Percentiles rank a stretch among this genome's conserved stretches.
Evolutionary conservation across 345 rosid genomes (phyloP).

Genomic region (Camelina laxa): DNA sequence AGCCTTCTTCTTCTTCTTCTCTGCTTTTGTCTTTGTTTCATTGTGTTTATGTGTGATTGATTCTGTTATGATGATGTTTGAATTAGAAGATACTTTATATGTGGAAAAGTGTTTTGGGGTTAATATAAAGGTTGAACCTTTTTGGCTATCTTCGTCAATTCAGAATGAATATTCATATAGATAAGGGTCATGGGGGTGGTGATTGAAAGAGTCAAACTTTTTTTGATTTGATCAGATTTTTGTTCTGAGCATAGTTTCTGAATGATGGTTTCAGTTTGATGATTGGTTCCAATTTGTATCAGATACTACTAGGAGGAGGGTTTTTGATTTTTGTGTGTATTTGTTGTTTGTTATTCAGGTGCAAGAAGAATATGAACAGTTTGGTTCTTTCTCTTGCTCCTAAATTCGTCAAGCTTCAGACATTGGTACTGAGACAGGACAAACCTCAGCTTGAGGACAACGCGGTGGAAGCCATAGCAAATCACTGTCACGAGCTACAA

Average conservation of each 20-base stretch:
- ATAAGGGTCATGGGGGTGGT: constrained; percentile 11
- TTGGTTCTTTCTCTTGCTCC: constrained; percentile 86
- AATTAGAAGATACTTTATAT: not conserved
- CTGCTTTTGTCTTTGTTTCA: not conserved
- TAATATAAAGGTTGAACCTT: constrained; percentile 8
- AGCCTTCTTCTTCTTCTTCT: constrained; percentile 15
- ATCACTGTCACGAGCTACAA: constrained; percentile 73
- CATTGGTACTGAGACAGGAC: constrained; percentile 80
- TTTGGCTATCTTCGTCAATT: not conserved
- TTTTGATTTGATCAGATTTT: not conserved
- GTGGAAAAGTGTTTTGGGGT: not conserved
- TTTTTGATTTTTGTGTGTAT: not conserved
- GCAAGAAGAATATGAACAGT: constrained; percentile 78
- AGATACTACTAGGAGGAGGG: not conserved
- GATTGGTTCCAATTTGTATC: not conserved
- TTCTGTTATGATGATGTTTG: constrained; percentile 16
- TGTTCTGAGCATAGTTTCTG: not conserved
- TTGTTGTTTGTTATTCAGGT: constrained; percentile 57
- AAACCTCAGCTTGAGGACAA: constrained; percentile 84
- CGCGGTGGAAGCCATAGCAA: constrained; percentile 78
- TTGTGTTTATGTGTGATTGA: not conserved
- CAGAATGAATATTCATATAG: not conserved
- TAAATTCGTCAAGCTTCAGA: constrained; percentile 71
- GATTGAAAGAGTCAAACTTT: not conserved
- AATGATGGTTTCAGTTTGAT: constrained; percentile 24